Conservation (phyloP, 2,329 filamentous ascomycete genomes). For the Fusarium sp. region DNA sequence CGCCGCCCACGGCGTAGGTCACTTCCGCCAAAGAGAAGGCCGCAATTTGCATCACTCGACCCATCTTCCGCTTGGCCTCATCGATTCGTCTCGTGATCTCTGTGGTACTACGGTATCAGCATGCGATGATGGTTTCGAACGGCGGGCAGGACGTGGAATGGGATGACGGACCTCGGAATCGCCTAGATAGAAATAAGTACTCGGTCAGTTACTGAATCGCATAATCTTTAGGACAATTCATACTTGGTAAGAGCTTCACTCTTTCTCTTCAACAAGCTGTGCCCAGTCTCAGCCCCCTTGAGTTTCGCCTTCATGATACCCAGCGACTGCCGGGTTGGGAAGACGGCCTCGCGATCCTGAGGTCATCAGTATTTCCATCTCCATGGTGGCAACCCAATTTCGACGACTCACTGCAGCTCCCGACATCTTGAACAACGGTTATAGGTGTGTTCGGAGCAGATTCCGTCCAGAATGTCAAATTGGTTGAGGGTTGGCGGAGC, state of each 20-base stretch:
- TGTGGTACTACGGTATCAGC: slow-evolving; percentile 50
- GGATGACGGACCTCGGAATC: slow-evolving; percentile 78
- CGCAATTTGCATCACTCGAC: slow-evolving; percentile 98
- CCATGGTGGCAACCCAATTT: not conserved
- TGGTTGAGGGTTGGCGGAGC: slow-evolving; percentile 17
- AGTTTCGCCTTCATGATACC: slow-evolving; percentile 98
- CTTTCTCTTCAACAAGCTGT: slow-evolving; percentile 96
- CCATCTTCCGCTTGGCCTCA: slow-evolving; percentile 99
- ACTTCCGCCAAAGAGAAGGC: slow-evolving; percentile 98
- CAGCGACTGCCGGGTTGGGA: slow-evolving; percentile 96
- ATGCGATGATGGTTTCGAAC: slow-evolving; percentile 16
- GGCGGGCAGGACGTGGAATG: not conserved
- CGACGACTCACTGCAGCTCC: slow-evolving; percentile 46
- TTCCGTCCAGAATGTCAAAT: slow-evolving; percentile 1
- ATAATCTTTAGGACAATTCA: slow-evolving; percentile 40
- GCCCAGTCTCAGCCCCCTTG: slow-evolving; percentile 90
- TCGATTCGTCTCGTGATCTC: slow-evolving; percentile 98
- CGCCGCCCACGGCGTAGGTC: slow-evolving; percentile 94
- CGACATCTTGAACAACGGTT: slow-evolving; percentile 46
- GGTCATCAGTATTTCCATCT: slow-evolving; percentile 23
- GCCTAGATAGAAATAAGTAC: slow-evolving; percentile 62
- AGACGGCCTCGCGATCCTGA: slow-evolving; percentile 94
- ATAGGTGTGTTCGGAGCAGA: slow-evolving; percentile 1
- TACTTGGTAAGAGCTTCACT: slow-evolving; percentile 98
- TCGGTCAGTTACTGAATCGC: slow-evolving; percentile 3